Evolutionary conservation across 164 flowering plant genomes (phyloP).

Genomic region (Umbilicus rupestris): DNA sequence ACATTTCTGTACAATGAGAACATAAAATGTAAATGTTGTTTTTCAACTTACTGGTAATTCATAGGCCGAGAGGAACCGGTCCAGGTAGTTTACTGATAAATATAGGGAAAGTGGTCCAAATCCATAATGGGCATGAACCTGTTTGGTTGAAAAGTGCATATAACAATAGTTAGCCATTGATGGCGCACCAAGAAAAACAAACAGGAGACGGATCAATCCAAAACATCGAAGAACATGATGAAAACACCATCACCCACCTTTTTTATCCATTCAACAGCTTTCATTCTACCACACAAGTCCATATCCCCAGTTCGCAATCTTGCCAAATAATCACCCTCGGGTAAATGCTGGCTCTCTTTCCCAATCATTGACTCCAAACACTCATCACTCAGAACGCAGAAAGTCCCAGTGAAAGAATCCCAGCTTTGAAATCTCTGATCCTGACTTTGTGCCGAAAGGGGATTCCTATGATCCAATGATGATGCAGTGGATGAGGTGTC

Average conservation of each 20-base stretch:
- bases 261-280: slow-evolving; percentile 70
- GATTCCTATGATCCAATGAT: no score
- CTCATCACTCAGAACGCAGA: slow-evolving; percentile 36
- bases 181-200: no score
- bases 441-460: not conserved
- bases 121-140: slow-evolving; percentile 59
- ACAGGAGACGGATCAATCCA: not conserved
- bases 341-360: slow-evolving; percentile 50
- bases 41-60: slow-evolving; percentile 69
- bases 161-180: not conserved
- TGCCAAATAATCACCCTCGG: slow-evolving; percentile 41
- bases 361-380: slow-evolving; percentile 45
- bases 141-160: slow-evolving; percentile 6
- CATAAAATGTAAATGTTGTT: no score
- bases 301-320: slow-evolving; percentile 53
- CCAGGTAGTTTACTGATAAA: slow-evolving; percentile 69
- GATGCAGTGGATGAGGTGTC: no score
- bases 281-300: slow-evolving; percentile 49
- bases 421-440: not conserved
- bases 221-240: not conserved
- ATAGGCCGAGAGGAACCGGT: slow-evolving; percentile 70
- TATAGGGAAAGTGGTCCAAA: slow-evolving; percentile 71
- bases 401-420: not conserved
- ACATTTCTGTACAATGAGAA: not conserved
- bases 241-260: slow-evolving; percentile 41